Evolutionary conservation across 768 basidiomycete species (phyloP), one percentile per base, ranked within the genome.

Genomic region (Lyophyllum atratum): DNA sequence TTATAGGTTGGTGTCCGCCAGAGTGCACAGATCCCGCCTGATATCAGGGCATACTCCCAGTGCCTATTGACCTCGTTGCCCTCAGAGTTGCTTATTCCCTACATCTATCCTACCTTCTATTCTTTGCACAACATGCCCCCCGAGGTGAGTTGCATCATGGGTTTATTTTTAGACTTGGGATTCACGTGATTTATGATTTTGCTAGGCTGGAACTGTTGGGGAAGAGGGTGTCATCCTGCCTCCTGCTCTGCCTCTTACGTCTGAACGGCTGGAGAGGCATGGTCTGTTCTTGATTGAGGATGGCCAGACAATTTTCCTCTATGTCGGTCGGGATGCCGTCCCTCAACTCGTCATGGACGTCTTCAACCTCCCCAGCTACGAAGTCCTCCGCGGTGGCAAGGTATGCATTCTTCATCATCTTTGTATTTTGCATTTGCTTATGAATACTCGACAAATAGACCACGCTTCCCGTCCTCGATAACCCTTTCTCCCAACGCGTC

Each of bases 271-370:
- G 52, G 95, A 98, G 72, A 81, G 95, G 49, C 95, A 98, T 65
- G 97, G 97, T 56, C 79, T 99, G 53, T 98, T 89, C 85, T 74
- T 99, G 60, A 97, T 99, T 63, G 97, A 98, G 72, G 96, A 98
- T 70, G 92, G 92, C 1, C 97, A 98, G 72, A 95, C 92, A 21
- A 92, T 99, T 68, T 98, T 99, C 86, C 80, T 98, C 47, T 98
- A 93, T 90, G 85, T 99, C 49, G 97, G 97, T n/a, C 86, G 95
- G 28, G 96, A 98, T 70, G 94, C 97, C 8, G 94, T 98, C n/a
- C 93, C 95, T 10, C 91, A 95, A 68, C 84, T 98, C 46, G 77
- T 98, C 58, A 80, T 88, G 80, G 97, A 99, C 66, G 95, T 98
- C 17, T 98, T 99, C 74, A 86, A 92, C 67, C 79, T 98, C 33